These are phyloP conservation scores for Teratosphaeria nubilosa DNA, from an alignment of 2,329 filamentous ascomycete species.

Conservation along the genomic window DNA sequence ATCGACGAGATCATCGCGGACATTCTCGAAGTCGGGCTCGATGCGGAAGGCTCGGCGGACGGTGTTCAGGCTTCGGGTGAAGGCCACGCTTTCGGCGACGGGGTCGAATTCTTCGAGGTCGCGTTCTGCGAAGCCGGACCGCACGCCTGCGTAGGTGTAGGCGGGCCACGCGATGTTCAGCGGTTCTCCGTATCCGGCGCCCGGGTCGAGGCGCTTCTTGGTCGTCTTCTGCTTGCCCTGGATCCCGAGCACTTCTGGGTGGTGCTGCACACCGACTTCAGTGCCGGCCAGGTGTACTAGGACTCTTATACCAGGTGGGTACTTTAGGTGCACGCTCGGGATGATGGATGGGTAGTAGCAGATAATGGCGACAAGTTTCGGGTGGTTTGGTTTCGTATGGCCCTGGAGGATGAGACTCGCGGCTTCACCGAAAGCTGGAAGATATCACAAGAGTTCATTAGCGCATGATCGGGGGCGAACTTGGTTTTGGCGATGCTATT, in stretches of 20 bases:
- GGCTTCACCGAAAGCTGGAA: constrained; percentile 50
- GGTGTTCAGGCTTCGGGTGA: constrained; percentile 52
- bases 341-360: constrained; percentile 55
- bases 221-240: constrained; percentile 42
- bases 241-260: constrained; percentile 43
- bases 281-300: constrained; percentile 48
- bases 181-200: constrained; percentile 40
- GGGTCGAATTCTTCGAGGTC: constrained; percentile 59
- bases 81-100: constrained; percentile 55
- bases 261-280: constrained; percentile 39
- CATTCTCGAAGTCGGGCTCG: constrained; percentile 36
- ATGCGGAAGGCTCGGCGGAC: constrained; percentile 51
- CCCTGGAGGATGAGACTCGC: constrained; percentile 50
- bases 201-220: constrained; percentile 40
- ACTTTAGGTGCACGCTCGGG: constrained; percentile 39
- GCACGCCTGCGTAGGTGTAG: constrained; percentile 46
- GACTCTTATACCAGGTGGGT: constrained; percentile 36
- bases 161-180: constrained; percentile 36
- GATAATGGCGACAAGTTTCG: constrained; percentile 49
- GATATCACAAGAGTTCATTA: not conserved
- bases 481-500: not conserved
- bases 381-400: constrained; percentile 43
- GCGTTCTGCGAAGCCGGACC: constrained; percentile 60
- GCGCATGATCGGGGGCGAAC: not conserved
- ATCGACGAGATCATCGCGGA: constrained; percentile 30